Evolutionary conservation across 352 stramenopile species (phyloP).

Genomic region (Pythium periplocum): DNA sequence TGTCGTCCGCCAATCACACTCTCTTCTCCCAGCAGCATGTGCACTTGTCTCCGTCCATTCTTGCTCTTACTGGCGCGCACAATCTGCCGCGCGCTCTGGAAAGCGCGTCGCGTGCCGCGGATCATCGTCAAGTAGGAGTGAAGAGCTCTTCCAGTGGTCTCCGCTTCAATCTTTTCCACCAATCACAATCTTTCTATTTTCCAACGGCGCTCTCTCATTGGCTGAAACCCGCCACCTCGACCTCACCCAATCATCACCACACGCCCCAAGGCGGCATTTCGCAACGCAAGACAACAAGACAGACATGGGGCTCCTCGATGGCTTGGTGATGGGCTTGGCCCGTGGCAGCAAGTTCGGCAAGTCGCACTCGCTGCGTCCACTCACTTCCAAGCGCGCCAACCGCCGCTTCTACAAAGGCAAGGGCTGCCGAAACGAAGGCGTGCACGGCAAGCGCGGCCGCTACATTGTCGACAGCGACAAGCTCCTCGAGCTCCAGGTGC

Average conservation of each 20-base stretch:
- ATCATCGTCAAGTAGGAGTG: constrained; percentile 29
- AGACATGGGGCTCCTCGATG: constrained; percentile 71
- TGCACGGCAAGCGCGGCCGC: constrained; percentile 88
- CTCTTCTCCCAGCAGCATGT: constrained; percentile 27
- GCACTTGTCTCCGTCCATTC: constrained; percentile 14
- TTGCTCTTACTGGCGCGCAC: constrained; percentile 35
- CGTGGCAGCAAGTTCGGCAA: constrained; percentile 83
- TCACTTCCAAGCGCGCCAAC: constrained; percentile 92
- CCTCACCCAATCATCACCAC: constrained; percentile 23
- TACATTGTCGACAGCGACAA: constrained; percentile 91
- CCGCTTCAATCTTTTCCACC: no score
- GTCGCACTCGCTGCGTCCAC: constrained; percentile 78
- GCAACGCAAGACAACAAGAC: constrained; percentile 5
- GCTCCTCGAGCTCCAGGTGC: constrained; percentile 90
- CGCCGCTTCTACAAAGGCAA: constrained; percentile 97
- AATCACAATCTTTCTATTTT: no score
- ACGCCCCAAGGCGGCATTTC: constrained; percentile 2
- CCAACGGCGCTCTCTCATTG: constrained; percentile 3
- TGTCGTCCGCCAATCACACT: constrained; percentile 40
- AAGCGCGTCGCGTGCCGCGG: constrained; percentile 32
- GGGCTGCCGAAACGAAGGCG: constrained; percentile 89
- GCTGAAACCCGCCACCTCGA: constrained; percentile 3
- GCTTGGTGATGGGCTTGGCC: constrained; percentile 61
- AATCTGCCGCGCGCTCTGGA: constrained; percentile 50
- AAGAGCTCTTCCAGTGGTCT: no score